Base-by-base conservation (phyloP, 75 land plant species). In the Picea sitchensis region DNA sequence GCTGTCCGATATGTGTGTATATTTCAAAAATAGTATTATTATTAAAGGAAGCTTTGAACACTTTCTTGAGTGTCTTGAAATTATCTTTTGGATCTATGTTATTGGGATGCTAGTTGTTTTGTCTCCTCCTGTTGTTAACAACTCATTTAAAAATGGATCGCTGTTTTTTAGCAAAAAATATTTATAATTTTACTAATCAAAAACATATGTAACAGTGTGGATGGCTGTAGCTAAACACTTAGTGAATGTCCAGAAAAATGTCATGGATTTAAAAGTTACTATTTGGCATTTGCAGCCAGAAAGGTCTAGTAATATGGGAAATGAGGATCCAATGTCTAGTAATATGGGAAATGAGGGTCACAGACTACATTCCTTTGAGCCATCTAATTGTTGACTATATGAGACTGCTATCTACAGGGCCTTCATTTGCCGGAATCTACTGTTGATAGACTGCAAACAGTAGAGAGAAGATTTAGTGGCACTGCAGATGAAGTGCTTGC, bases 391-490 rank as follows among this genome's bases (percentile, higher is more conserved):
- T 20, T 69, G 12, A 68, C 20, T n/a, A 20, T 41, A 38, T 69
- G 51, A 38, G n/a, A 20, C 73, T 69, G 20, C 76, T n/a, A 57
- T 76, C 34, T 76, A 14, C 87, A 94, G 99, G 95, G 90, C 32
- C 92, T 93, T 71, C 60, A 85, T 78, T 83, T 96, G 36, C 78
- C 86, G 75, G 92, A 92, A 83, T 82, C 78, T 54, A 87, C 88
- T 64, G 92, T 96, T 72, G 90, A 96, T 82, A 88, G 90, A 68
- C 81, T 96, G 78, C 95, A 94, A 81, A 90, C 87, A 78, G 99
- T 91, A 68, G 92, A 90, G 71, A 83, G 91, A 65, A 85, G 99
- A 73, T 93, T 91, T 71, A 94, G 92, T 87, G 99, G 98, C 67
- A 65, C 79, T 76, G 92, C 92, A 32, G 92, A 96, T 83, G 85